Evolutionary conservation across 169 alveolate species (phyloP).

Genomic region (Babesia sp.): DNA sequence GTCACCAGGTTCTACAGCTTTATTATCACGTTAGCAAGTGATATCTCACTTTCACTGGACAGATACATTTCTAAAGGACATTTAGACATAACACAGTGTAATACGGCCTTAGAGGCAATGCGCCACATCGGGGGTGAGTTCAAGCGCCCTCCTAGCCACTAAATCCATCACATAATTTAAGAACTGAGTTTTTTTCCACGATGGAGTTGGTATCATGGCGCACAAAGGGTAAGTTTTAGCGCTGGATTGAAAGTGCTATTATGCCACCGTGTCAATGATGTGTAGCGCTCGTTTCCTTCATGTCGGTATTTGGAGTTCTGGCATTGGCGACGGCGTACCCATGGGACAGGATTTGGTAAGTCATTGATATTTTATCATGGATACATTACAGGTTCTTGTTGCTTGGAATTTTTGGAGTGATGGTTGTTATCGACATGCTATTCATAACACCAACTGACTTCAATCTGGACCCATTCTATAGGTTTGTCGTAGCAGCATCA

Average conservation of each 20-base stretch:
- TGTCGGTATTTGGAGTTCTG: constrained; percentile 27
- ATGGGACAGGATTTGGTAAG: constrained; percentile 61
- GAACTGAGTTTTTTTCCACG: too few relatives aligned
- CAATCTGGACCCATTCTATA: constrained; percentile 64
- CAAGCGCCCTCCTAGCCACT: too few relatives aligned
- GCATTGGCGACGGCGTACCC: constrained; percentile 28
- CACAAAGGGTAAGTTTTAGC: constrained; percentile 52
- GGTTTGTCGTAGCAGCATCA: constrained; percentile 19
- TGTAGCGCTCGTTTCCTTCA: constrained; percentile 48
- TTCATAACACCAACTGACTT: constrained; percentile 45
- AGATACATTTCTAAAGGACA: too few relatives aligned
- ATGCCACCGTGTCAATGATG: neutral
- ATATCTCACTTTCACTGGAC: too few relatives aligned
- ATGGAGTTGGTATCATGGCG: constrained; percentile 4
- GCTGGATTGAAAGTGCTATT: neutral
- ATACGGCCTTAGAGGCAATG: too few relatives aligned
- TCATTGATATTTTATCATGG: neutral
- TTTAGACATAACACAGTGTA: too few relatives aligned
- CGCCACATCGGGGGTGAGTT: too few relatives aligned
- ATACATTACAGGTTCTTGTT: constrained; percentile 32
- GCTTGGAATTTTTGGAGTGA: neutral
- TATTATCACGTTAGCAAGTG: too few relatives aligned
- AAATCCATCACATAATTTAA: too few relatives aligned
- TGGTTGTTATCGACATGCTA: constrained; percentile 37
- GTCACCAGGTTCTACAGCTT: too few relatives aligned